Base-by-base conservation (phyloP, 2,329 filamentous ascomycete genomes). In the Colletotrichum eremochloae region DNA sequence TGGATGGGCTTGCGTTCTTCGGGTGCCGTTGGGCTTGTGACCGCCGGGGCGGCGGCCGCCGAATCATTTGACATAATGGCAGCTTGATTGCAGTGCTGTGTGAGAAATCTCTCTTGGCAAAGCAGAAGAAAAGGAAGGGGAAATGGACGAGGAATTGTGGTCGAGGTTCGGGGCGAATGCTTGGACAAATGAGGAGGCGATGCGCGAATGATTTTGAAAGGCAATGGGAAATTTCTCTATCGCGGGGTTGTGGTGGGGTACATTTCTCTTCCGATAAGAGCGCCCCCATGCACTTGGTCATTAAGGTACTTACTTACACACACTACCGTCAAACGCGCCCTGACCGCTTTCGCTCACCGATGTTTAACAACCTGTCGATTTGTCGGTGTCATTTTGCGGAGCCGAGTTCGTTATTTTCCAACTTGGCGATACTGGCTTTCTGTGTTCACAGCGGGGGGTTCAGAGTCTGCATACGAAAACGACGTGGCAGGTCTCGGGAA, bases 1-100 rank as follows among this genome's bases (percentile, higher is more conserved):
- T 97, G 91, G 62, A 97, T 90, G 0, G 92, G 88, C 80, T 95
- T 97, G 63, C 60, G 70, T 61, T 70, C 60, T 12, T 70, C 66
- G 20, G 48, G 55, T 24, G 46, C 53, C n/a, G 66, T 38, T 52
- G 70, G 66, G 53, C 69, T 72, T 40, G 68, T 57, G 52, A 62
- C 69, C 69, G 56, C 64, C 11, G 50, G 55, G 15, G 60, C 65
- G 36, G 68, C 44, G 29, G 68, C 44, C 33, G 40, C 24, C 7
- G 70, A 40, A 44, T 74, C 69, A 15, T 7, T 57, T 12, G 72
- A 69, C 72, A 74, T 74, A 48, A 29, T 66, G 55, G n/a, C 20
- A 11, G 1, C 5, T 6, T 20, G 9, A 5, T 15, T 58, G 20
- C 15, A 29, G 14, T 31, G 8, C 2, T 7, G 40, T 5, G 18